Evolutionary conservation across 2,329 filamentous ascomycete species (phyloP).

Genomic region (Chaetomium strumarium): DNA sequence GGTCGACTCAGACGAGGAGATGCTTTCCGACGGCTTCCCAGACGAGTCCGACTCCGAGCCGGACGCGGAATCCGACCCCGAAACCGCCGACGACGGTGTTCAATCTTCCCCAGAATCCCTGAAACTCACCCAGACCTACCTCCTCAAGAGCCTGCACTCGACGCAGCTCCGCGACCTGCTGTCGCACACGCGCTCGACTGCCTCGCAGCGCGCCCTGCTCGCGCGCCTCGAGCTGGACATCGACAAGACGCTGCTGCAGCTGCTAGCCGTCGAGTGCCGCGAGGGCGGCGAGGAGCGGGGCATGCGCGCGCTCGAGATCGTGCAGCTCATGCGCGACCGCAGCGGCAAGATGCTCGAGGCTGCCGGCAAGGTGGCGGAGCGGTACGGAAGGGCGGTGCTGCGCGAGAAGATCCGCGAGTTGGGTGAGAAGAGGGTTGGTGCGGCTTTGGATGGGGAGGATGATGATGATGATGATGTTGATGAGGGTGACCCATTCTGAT

Average conservation of each 20-base stretch:
- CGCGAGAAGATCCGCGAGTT: slow-evolving; percentile 87
- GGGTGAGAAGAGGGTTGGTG: slow-evolving; percentile 63
- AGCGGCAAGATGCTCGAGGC: slow-evolving; percentile 88
- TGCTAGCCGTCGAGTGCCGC: slow-evolving; percentile 83
- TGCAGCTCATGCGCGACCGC: slow-evolving; percentile 75
- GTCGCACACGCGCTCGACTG: slow-evolving; percentile 58
- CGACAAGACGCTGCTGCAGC: slow-evolving; percentile 83
- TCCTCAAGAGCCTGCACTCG: slow-evolving; percentile 66
- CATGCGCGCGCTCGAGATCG: slow-evolving; percentile 91
- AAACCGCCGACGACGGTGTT: slow-evolving; percentile 33
- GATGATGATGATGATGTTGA: slow-evolving; percentile 3
- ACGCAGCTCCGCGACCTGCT: slow-evolving; percentile 72
- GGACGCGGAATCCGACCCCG: slow-evolving; percentile 16
- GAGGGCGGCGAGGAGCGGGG: slow-evolving; percentile 84
- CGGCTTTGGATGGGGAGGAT: slow-evolving; percentile 47
- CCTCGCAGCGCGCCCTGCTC: slow-evolving; percentile 61
- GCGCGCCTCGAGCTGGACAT: slow-evolving; percentile 72
- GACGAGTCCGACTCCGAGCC: slow-evolving; percentile 19
- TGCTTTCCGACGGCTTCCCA: slow-evolving; percentile 25
- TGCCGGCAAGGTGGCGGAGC: slow-evolving; percentile 78
- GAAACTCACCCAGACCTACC: slow-evolving; percentile 72
- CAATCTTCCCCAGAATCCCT: slow-evolving; percentile 45
- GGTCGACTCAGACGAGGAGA: slow-evolving; percentile 26
- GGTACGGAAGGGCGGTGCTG: slow-evolving; percentile 74
- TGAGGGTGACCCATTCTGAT: neutral